A percentile compares a stretch with the other conserved stretches of the same genome.
Evolutionary conservation across 1,139 yeast genomes (phyloP).

Genomic region (Debaryomyces udenii): DNA sequence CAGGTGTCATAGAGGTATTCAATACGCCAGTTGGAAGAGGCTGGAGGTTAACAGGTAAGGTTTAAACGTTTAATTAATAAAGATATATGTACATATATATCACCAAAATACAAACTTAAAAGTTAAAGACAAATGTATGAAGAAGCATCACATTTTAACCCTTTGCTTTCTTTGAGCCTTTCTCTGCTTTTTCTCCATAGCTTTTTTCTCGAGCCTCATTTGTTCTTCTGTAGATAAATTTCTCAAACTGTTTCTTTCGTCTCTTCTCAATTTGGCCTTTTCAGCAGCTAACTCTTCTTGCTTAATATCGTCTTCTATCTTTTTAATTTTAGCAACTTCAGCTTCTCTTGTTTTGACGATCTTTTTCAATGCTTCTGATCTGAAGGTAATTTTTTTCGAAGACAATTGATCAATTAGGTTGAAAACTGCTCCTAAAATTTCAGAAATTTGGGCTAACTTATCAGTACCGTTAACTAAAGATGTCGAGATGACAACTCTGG

Average conservation of each 20-base stretch:
- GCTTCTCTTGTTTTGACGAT: constrained; percentile 73
- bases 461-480: constrained; percentile 47
- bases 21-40: constrained; percentile 73
- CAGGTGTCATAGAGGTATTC: constrained; percentile 69
- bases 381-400: constrained; percentile 47
- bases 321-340: constrained; percentile 63
- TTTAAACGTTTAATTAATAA: constrained; percentile 19
- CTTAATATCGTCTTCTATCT: constrained; percentile 58
- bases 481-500: constrained; percentile 58
- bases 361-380: constrained; percentile 75
- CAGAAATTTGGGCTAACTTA: constrained; percentile 50
- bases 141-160: constrained; percentile 3
- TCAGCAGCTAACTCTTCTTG: constrained; percentile 71
- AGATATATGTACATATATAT: constrained; percentile 4
- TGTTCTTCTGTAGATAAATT: constrained; percentile 70
- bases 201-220: constrained; percentile 73
- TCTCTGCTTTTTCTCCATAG: constrained; percentile 45
- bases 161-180: constrained; percentile 40
- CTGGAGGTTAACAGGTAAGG: constrained; percentile 61
- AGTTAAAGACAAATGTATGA: neutral
- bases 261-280: constrained; percentile 70
- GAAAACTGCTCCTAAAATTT: constrained; percentile 55
- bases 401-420: constrained; percentile 57
- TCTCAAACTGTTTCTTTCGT: constrained; percentile 57
- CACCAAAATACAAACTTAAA: neutral